These are phyloP conservation scores for Backusella liffmaniae DNA, from an alignment of 192 early-diverging fungal genomes.

Conservation along the genomic window DNA sequence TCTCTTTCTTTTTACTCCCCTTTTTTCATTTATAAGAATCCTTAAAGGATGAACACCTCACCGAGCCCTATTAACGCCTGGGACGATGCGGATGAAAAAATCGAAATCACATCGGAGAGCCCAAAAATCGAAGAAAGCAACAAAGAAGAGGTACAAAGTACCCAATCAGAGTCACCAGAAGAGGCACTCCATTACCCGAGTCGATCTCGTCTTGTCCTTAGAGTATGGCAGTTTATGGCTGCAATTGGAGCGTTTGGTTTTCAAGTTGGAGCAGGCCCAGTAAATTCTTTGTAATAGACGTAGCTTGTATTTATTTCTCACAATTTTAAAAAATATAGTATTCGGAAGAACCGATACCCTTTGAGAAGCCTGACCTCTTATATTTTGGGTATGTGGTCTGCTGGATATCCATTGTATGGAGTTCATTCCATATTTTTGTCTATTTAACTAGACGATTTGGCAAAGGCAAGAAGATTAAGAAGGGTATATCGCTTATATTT, in stretches of 20 bases:
- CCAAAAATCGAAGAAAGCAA: neutral
- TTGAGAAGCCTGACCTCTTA: neutral
- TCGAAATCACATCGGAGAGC: neutral
- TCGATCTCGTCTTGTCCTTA: conserved; percentile 15
- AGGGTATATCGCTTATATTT: neutral
- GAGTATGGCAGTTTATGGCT: conserved; percentile 31
- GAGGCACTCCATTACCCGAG: conserved; percentile 2
- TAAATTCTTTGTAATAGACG: neutral
- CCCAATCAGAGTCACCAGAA: neutral
- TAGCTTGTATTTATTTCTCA: neutral
- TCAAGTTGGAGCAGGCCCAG: conserved; percentile 34
- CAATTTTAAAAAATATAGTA: neutral
- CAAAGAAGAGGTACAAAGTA: neutral
- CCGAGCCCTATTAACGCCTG: neutral
- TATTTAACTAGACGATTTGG: conserved; percentile 15
- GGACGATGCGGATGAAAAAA: neutral
- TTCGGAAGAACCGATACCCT: neutral
- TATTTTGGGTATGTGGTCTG: neutral
- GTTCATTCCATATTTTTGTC: conserved; percentile 12
- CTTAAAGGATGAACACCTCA: neutral
- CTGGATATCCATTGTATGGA: conserved; percentile 10
- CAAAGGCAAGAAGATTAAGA: neutral
- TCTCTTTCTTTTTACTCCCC: neutral
- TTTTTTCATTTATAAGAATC: neutral
- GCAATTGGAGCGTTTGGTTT: conserved; percentile 35